phyloP scores from a whole-genome alignment of 2,329 filamentous ascomycete species.

The Graphiopsis chlorocephala region DNA sequence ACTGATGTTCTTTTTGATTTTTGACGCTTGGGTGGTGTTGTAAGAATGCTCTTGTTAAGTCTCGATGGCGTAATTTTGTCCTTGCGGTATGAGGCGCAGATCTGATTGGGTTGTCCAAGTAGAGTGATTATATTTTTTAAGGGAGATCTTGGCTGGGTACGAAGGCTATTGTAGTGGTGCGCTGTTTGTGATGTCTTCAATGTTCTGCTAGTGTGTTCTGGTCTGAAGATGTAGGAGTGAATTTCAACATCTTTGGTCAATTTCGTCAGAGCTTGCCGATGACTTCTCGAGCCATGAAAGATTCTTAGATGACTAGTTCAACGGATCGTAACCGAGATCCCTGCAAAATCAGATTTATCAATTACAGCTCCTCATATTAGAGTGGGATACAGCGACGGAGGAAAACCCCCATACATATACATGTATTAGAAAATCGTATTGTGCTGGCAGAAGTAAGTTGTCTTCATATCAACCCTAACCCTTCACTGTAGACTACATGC shows the following conservation, averaged over 20 bases:
- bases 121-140: background rate
- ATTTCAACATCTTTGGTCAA: background rate
- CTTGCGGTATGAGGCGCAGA: background rate
- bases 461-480: background rate
- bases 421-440: background rate
- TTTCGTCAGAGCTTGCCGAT: background rate
- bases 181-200: background rate
- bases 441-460: background rate
- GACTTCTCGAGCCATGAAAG: background rate
- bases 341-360: accelerated
- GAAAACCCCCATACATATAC: background rate
- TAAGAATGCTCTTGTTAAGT: background rate
- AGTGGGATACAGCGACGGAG: background rate
- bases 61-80: background rate
- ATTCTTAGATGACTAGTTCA: background rate
- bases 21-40: background rate
- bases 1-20: background rate
- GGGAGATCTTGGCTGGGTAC: background rate
- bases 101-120: background rate
- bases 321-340: background rate
- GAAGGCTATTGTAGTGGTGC: background rate
- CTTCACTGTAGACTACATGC: background rate
- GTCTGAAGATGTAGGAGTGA: background rate
- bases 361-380: background rate
- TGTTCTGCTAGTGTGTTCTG: background rate